Percentiles rank a stretch among this genome's conserved stretches.
Conservation (phyloP, 257 asterid genomes). For the Nicotiana obtusifolia region DNA sequence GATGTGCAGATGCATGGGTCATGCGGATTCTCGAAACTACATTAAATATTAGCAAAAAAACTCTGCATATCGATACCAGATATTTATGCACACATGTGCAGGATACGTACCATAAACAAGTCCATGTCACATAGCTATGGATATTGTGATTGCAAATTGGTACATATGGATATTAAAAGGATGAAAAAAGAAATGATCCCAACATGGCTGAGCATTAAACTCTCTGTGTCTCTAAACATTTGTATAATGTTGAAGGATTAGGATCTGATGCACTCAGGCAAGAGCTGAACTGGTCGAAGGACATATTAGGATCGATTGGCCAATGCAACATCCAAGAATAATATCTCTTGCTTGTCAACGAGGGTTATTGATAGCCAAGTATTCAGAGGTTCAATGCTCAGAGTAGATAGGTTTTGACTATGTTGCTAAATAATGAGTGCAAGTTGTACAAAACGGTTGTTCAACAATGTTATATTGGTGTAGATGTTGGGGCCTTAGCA, state of each 20-base stretch:
- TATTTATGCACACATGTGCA: neutral
- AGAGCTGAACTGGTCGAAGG: neutral
- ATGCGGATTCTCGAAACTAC: neutral
- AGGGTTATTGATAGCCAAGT: neutral
- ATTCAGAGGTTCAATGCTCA: neutral
- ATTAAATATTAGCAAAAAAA: neutral
- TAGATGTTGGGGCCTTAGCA: neutral
- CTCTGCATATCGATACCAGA: neutral
- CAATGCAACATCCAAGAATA: neutral
- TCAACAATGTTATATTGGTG: neutral
- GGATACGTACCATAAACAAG: neutral
- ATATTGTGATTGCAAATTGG: neutral
- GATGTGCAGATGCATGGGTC: constrained; percentile 3
- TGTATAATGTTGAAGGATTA: neutral
- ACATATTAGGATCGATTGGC: neutral
- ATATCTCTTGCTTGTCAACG: neutral
- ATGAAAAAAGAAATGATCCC: neutral
- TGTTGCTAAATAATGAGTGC: neutral
- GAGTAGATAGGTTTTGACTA: neutral
- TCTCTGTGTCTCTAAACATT: neutral
- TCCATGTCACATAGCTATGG: neutral
- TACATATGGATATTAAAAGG: neutral
- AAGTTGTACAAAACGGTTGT: neutral
- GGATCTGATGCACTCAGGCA: neutral
- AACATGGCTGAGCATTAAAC: neutral